These are phyloP conservation scores for Boletus patriciae DNA, from an alignment of 768 basidiomycete genomes.

Conservation along the genomic window DNA sequence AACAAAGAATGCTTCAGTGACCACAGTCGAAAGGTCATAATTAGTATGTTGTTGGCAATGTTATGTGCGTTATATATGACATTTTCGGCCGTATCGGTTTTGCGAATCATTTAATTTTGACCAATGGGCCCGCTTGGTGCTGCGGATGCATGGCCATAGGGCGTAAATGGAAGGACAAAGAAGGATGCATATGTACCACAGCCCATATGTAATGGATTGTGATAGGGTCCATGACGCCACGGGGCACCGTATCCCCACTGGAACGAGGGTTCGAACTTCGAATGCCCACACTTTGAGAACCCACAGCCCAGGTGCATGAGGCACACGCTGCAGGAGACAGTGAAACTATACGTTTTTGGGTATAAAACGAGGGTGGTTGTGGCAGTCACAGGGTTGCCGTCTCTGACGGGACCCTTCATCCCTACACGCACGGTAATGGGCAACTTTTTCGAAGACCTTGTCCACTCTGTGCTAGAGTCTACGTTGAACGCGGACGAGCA, in stretches of 20 bases:
- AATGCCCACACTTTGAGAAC: neutral
- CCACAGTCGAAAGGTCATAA: no score
- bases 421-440: conserved; percentile 18
- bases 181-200: no score
- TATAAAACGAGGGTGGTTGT: neutral
- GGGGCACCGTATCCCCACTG: neutral
- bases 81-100: neutral
- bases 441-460: conserved; percentile 32
- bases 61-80: no score
- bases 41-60: no score
- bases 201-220: neutral
- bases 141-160: no score
- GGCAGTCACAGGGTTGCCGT: neutral
- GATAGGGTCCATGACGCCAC: neutral
- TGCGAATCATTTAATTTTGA: neutral
- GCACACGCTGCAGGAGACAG: neutral
- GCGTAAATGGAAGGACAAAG: neutral
- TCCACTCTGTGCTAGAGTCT: conserved; percentile 19
- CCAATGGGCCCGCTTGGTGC: no score
- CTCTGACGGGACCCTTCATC: neutral
- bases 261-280: conserved; percentile 2
- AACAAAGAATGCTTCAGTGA: neutral
- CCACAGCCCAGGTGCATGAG: neutral
- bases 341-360: neutral
- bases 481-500: conserved; percentile 27